phyloP scores from a whole-genome alignment of 164 flowering plant species.

The Vitis vinifera region ASM3070453v1 NC_081823.1:15969001-15969500 shows the following conservation, averaged over 20 bases:
- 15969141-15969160: not conserved
- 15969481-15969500: slow-evolving; percentile 45
- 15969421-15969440: slow-evolving; percentile 13
- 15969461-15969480: not conserved
- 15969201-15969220: slow-evolving; percentile 30
- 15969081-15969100: too few species aligned
- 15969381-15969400: not conserved
- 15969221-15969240: slow-evolving; percentile 43
- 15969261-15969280: slow-evolving; percentile 71
- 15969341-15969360: slow-evolving; percentile 23
- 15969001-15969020: not conserved
- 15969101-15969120: too few species aligned
- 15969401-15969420: not conserved
- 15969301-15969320: slow-evolving; percentile 25
- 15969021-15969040: too few species aligned
- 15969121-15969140: too few species aligned
- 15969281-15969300: slow-evolving; percentile 71
- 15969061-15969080: not conserved
- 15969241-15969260: not conserved
- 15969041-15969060: too few species aligned
- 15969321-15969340: slow-evolving; percentile 51
- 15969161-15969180: not conserved
- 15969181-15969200: not conserved
- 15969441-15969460: slow-evolving; percentile 25
- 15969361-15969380: slow-evolving; percentile 33